Percentiles rank a stretch among this genome's conserved stretches.
phyloP scores from a whole-genome alignment of 108 stramenopile genomes.

The Aurantiochytrium sp. region DNA sequence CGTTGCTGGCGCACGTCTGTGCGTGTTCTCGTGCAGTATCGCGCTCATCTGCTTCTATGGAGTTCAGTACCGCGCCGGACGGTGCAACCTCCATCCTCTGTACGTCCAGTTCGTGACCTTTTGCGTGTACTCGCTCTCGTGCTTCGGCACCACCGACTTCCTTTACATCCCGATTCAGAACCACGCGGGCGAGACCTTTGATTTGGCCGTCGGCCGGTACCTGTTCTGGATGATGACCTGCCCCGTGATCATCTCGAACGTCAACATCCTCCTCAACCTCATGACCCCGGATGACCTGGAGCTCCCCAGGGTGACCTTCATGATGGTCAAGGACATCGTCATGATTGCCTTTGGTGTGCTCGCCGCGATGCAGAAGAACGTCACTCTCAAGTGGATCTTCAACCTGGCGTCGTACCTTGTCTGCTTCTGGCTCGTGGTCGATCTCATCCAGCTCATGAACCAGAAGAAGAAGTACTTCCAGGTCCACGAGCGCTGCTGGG shows the following conservation, averaged over 20 bases:
- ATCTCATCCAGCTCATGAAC: background rate
- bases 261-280: background rate
- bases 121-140: background rate
- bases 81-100: background rate
- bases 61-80: background rate
- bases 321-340: constrained; percentile 8
- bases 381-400: background rate
- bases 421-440: background rate
- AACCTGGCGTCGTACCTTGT: background rate
- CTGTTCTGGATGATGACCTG: constrained; percentile 31
- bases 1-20: background rate
- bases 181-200: background rate
- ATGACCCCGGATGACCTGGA: background rate
- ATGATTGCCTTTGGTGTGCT: constrained; percentile 25
- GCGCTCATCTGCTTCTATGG: background rate
- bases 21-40: background rate
- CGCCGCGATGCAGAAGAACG: background rate
- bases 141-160: background rate
- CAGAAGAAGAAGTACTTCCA: background rate
- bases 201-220: constrained; percentile 4
- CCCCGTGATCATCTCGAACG: constrained; percentile 14
- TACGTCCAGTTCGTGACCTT: background rate
- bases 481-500: background rate
- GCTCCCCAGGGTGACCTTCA: background rate
- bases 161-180: background rate